Evolutionary conservation across 1,284 basidiomycete species (phyloP).

Genomic region (Ceratobasidium papillatum): DNA sequence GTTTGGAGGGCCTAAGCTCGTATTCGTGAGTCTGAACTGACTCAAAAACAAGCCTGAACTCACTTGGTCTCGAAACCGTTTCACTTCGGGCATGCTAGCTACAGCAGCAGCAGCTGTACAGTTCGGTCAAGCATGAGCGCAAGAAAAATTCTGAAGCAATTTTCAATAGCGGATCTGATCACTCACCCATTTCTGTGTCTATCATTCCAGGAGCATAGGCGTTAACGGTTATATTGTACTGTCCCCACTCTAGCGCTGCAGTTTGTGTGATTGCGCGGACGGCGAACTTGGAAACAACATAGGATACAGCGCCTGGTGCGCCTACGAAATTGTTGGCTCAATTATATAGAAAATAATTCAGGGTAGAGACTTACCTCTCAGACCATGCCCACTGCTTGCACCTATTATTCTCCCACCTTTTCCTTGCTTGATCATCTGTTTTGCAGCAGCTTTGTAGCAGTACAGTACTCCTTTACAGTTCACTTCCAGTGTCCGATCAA

Average conservation of each 20-base stretch:
- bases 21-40: not conserved
- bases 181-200: slow-evolving; percentile 41
- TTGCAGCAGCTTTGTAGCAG: slow-evolving; percentile 55
- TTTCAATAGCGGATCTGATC: too few species aligned
- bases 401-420: slow-evolving; percentile 55
- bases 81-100: not conserved
- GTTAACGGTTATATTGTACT: slow-evolving; percentile 43
- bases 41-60: not conserved
- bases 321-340: not conserved
- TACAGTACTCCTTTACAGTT: slow-evolving; percentile 53
- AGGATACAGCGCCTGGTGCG: not conserved
- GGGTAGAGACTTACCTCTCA: not conserved
- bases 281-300: not conserved
- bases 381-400: slow-evolving; percentile 7
- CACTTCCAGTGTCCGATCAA: slow-evolving; percentile 47
- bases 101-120: not conserved
- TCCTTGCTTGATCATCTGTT: slow-evolving; percentile 53
- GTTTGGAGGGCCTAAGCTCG: not conserved
- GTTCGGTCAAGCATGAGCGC: not conserved
- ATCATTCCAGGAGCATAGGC: slow-evolving; percentile 44
- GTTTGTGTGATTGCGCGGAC: slow-evolving; percentile 12
- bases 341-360: not conserved
- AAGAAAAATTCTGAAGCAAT: not conserved
- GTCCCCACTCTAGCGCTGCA: slow-evolving; percentile 12
- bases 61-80: not conserved